phyloP scores from a whole-genome alignment of 2,329 filamentous ascomycete species.

The Paecilomyces sp. region DNA sequence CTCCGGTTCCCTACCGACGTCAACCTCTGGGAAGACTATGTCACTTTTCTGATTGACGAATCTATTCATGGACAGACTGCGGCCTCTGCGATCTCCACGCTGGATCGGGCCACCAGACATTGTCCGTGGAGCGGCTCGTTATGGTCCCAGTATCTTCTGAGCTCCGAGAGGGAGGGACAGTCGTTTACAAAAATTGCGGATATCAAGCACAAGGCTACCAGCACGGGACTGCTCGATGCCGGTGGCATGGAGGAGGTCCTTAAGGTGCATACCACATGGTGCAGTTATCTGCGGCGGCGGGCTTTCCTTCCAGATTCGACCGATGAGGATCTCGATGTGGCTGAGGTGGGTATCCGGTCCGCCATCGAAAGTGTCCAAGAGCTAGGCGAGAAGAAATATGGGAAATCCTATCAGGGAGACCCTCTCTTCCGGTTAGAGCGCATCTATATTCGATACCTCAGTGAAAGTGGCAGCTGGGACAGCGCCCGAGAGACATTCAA shows the following conservation, averaged over 20 bases:
- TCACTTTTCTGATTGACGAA: conserved; percentile 60
- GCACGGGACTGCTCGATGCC: conserved; percentile 73
- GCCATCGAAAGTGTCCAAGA: conserved; percentile 78
- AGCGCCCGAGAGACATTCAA: conserved; percentile 74
- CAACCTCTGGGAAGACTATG: conserved; percentile 73
- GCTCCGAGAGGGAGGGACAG: conserved; percentile 69
- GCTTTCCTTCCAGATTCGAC: conserved; percentile 67
- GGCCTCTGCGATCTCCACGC: conserved; percentile 56
- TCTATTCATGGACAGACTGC: conserved; percentile 40
- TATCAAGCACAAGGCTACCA: conserved; percentile 89
- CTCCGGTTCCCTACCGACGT: conserved; percentile 66
- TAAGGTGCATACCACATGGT: conserved; percentile 91
- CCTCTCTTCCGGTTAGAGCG: conserved; percentile 81
- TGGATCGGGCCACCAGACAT: conserved; percentile 77
- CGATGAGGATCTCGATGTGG: conserved; percentile 80
- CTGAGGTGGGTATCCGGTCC: conserved; percentile 79
- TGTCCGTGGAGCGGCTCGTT: conserved; percentile 88
- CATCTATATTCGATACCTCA: conserved; percentile 86
- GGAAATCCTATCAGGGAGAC: conserved; percentile 73
- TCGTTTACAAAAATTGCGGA: conserved; percentile 75
- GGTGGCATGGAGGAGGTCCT: conserved; percentile 82
- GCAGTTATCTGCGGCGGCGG: conserved; percentile 79
- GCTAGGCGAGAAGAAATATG: conserved; percentile 71
- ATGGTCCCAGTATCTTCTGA: conserved; percentile 84
- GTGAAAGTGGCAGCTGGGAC: conserved; percentile 70